phyloP scores from a whole-genome alignment of 768 basidiomycete genomes.

The Lyophyllum shimeji region DNA sequence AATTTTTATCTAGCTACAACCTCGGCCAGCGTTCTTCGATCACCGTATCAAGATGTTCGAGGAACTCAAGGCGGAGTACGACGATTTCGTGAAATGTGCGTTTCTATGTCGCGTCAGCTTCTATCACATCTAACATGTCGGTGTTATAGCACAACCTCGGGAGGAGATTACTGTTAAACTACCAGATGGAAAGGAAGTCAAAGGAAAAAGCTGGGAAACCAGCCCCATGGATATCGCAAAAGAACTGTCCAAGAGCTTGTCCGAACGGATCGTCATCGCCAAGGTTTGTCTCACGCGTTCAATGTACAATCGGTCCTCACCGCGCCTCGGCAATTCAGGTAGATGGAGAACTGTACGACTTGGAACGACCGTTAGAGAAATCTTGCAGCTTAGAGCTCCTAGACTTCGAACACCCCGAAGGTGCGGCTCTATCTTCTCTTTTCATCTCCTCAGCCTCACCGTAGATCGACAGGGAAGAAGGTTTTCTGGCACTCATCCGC shows the following conservation, averaged over 20 bases:
- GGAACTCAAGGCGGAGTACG: constrained; percentile 79
- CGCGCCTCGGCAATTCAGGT: constrained; percentile 49
- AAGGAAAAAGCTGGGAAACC: constrained; percentile 92
- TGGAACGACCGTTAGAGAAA: constrained; percentile 90
- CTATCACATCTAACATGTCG: neutral
- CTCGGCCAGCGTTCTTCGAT: constrained; percentile 84
- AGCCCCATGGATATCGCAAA: constrained; percentile 90
- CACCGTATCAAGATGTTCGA: constrained; percentile 91
- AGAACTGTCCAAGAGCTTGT: constrained; percentile 80
- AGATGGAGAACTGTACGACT: constrained; percentile 87
- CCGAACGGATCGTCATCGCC: constrained; percentile 89
- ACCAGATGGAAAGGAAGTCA: constrained; percentile 81
- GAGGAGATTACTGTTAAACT: constrained; percentile 83
- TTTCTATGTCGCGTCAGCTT: neutral
- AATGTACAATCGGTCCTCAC: neutral
- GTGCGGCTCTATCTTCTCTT: constrained; percentile 30
- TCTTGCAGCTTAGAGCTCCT: constrained; percentile 80
- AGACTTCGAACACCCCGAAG: constrained; percentile 92
- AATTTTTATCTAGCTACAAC: constrained; percentile 58
- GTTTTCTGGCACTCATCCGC: constrained; percentile 99
- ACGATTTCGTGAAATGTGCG: constrained; percentile 75
- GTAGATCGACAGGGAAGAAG: constrained; percentile 65
- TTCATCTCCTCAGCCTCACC: neutral
- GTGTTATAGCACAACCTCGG: constrained; percentile 65
- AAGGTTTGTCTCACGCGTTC: constrained; percentile 55